phyloP scores from a whole-genome alignment of 768 basidiomycete species.

The Lactifluus piperatus region DNA sequence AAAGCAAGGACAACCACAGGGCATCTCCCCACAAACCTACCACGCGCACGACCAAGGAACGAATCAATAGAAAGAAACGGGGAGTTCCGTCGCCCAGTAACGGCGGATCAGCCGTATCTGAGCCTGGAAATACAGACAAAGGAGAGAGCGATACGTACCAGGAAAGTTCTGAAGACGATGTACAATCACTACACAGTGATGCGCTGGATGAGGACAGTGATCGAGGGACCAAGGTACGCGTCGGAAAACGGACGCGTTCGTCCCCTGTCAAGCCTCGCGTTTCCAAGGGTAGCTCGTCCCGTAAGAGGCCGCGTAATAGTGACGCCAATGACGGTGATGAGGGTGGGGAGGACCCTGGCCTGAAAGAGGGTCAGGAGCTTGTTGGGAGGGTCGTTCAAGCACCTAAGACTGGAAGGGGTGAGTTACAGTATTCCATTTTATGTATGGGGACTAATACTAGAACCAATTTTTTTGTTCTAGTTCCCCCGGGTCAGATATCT shows the following conservation, averaged over 20 bases:
- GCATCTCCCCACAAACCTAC: background rate
- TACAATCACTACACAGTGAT: conserved; percentile 29
- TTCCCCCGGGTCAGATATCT: conserved; percentile 79
- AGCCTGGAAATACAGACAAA: conserved; percentile 1
- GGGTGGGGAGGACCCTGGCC: conserved; percentile 31
- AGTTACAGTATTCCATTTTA: conserved; percentile 21
- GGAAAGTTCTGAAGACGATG: conserved; percentile 24
- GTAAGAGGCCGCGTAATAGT: conserved; percentile 21
- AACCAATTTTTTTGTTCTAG: conserved; percentile 29
- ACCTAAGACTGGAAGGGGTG: conserved; percentile 75
- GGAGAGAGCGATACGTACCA: conserved; percentile 14
- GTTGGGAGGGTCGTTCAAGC: conserved; percentile 75
- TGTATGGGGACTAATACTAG: background rate
- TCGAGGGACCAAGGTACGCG: conserved; percentile 30
- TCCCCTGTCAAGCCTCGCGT: conserved; percentile 9
- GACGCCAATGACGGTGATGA: conserved; percentile 33
- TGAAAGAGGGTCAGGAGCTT: conserved; percentile 58
- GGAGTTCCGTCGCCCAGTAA: background rate
- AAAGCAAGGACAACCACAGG: background rate
- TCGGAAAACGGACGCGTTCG: conserved; percentile 26
- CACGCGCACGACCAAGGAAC: background rate
- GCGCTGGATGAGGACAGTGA: conserved; percentile 33
- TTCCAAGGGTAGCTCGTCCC: conserved; percentile 16
- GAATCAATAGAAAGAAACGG: background rate
- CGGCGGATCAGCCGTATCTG: background rate